Evolutionary conservation across 129 eudicot species (phyloP).

Genomic region (Flaveria bidentis): DNA sequence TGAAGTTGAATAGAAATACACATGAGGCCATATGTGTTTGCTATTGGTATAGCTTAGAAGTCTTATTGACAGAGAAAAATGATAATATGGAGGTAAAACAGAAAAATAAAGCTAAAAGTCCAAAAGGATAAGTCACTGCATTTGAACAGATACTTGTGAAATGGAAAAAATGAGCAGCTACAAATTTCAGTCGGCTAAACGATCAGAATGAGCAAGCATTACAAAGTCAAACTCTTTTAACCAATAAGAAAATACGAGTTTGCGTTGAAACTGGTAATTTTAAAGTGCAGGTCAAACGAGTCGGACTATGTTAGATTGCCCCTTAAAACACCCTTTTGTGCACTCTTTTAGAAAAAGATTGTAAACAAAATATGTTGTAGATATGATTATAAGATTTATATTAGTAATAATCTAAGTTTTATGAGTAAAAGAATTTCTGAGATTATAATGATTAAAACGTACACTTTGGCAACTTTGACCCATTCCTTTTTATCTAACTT

Average conservation of each 20-base stretch:
- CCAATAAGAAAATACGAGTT: neutral
- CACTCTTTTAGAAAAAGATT: neutral
- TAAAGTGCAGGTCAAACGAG: neutral
- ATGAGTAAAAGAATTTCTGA: neutral
- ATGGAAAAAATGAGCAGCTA: neutral
- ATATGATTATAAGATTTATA: neutral
- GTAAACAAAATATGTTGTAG: neutral
- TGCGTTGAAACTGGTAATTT: neutral
- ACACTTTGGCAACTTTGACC: neutral
- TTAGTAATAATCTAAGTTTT: neutral
- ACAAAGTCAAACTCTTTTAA: neutral
- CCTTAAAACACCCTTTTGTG: neutral
- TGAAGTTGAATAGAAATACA: slow-evolving; percentile 12
- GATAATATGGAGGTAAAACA: neutral
- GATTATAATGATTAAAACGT: neutral
- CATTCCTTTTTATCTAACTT: neutral
- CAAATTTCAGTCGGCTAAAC: neutral
- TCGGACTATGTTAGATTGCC: neutral
- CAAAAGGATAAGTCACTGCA: neutral
- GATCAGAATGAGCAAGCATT: neutral
- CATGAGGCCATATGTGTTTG: neutral
- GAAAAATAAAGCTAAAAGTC: neutral
- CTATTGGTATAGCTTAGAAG: slow-evolving; percentile 6
- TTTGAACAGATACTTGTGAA: neutral
- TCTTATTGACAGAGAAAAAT: neutral